These are phyloP conservation scores for Brassica carinata DNA, from an alignment of 345 rosid genomes.

Conservation along the genomic window DNA sequence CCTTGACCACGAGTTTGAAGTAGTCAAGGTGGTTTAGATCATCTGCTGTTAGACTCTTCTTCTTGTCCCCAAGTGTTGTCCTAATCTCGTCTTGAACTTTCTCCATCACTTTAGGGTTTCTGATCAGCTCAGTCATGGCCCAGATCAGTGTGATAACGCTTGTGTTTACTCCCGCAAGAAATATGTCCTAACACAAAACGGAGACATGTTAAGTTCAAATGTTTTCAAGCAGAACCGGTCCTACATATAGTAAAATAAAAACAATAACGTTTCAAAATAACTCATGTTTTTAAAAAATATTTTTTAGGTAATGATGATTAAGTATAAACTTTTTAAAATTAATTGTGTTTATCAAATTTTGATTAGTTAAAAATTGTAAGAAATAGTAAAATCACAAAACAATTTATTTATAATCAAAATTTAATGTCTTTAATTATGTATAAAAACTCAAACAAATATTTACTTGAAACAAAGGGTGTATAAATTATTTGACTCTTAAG, in stretches of 20 bases:
- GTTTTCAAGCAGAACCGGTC: background rate
- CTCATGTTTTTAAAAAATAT: too few relatives aligned
- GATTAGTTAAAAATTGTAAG: too few relatives aligned
- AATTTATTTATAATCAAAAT: too few relatives aligned
- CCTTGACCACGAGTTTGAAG: background rate
- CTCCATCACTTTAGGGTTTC: background rate
- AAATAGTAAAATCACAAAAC: too few relatives aligned
- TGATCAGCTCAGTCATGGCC: background rate
- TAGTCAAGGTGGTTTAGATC: background rate
- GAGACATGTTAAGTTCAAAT: background rate
- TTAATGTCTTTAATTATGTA: too few relatives aligned
- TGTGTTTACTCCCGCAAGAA: background rate
- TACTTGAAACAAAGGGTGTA: too few relatives aligned
- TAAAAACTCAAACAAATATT: too few relatives aligned
- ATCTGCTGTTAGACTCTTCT: background rate
- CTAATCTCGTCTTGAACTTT: background rate
- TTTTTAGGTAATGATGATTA: too few relatives aligned
- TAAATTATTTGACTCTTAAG: too few relatives aligned
- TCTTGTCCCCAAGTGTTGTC: conserved; percentile 1
- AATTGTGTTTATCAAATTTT: too few relatives aligned
- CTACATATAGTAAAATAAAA: background rate
- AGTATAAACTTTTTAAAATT: too few relatives aligned
- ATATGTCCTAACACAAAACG: background rate
- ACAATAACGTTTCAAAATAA: too few relatives aligned
- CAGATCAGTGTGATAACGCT: background rate